These are phyloP conservation scores for Microbotryum lychnidis-dioicae DNA, from an alignment of 1,284 basidiomycete genomes.

Conservation along the genomic window DNA sequence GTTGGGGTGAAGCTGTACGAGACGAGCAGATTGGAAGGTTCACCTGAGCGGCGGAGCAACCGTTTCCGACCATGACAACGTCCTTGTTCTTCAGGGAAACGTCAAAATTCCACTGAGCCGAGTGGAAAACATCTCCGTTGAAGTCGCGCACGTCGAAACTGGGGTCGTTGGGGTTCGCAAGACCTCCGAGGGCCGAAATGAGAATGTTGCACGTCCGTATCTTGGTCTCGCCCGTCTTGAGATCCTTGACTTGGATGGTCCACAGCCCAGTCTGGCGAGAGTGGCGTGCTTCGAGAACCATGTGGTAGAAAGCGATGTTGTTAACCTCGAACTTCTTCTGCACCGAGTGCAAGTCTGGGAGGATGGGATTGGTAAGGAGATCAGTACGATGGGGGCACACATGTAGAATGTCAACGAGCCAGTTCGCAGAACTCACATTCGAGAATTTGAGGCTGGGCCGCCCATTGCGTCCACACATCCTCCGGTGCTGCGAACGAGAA, in stretches of 20 bases:
- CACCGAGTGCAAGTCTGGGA: conserved; percentile 19
- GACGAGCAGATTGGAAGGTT: background rate
- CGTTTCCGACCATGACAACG: conserved; percentile 31
- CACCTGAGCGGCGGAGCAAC: conserved; percentile 5
- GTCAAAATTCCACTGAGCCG: conserved; percentile 14
- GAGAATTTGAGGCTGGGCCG: conserved; percentile 12
- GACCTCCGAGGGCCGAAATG: conserved; percentile 24
- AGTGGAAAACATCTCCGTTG: conserved; percentile 23
- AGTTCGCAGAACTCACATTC: conserved; percentile 3
- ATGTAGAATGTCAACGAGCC: background rate
- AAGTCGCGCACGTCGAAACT: conserved; percentile 19
- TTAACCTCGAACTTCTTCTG: conserved; percentile 14
- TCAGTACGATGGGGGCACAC: too few relatives aligned
- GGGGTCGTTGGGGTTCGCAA: conserved; percentile 24
- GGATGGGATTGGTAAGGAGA: background rate
- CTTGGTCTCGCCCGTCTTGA: conserved; percentile 11
- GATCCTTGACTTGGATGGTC: conserved; percentile 20
- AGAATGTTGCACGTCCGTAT: conserved; percentile 30
- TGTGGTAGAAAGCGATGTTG: conserved; percentile 26
- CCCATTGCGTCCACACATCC: conserved; percentile 21
- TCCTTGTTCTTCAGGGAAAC: conserved; percentile 22
- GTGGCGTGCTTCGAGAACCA: conserved; percentile 15
- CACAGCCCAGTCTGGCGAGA: conserved; percentile 22
- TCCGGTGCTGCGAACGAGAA: conserved; percentile 23
- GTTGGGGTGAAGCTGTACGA: background rate